These are phyloP conservation scores for Pestalotiopsis sp. DNA, from an alignment of 2,329 filamentous ascomycete species.

Conservation along the genomic window DNA sequence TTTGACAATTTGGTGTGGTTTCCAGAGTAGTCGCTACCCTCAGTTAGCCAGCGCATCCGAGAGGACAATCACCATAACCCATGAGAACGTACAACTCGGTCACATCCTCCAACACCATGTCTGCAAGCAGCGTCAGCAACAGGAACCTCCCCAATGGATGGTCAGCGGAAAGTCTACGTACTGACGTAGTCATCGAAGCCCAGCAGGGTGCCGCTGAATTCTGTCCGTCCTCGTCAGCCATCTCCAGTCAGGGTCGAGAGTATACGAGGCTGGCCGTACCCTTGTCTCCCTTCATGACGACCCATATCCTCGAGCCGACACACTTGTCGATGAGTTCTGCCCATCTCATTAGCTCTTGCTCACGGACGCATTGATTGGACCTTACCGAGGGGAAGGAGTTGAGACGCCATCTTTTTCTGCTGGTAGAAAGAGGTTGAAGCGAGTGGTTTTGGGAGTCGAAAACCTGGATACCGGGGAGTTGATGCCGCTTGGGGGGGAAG, in stretches of 20 bases:
- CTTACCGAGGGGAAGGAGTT: slow-evolving; percentile 15
- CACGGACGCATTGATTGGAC: neutral
- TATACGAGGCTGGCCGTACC: slow-evolving; percentile 54
- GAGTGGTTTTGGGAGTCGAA: neutral
- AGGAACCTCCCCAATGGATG: neutral
- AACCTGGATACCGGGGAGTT: neutral
- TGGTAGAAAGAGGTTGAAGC: too few relatives aligned
- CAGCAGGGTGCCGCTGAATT: slow-evolving; percentile 91
- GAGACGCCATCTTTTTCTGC: slow-evolving; percentile 14
- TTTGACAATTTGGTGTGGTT: slow-evolving; percentile 88
- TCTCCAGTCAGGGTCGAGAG: neutral
- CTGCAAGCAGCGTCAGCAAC: slow-evolving; percentile 45
- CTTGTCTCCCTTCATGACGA: slow-evolving; percentile 99
- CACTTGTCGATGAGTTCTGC: slow-evolving; percentile 98
- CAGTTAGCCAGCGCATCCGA: slow-evolving; percentile 23
- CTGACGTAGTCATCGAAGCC: slow-evolving; percentile 99
- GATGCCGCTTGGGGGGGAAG: neutral
- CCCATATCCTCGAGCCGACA: slow-evolving; percentile 96
- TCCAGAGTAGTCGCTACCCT: slow-evolving; percentile 83
- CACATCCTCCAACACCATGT: slow-evolving; percentile 98
- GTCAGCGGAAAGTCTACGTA: slow-evolving; percentile 60
- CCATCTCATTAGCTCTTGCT: neutral
- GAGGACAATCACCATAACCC: neutral
- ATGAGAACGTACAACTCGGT: slow-evolving; percentile 76
- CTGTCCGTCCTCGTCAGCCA: slow-evolving; percentile 46